Percentiles rank a stretch among this genome's conserved stretches.
phyloP scores from a whole-genome alignment of 768 basidiomycete genomes.

The Tubosaeta brunneosetosa region DNA sequence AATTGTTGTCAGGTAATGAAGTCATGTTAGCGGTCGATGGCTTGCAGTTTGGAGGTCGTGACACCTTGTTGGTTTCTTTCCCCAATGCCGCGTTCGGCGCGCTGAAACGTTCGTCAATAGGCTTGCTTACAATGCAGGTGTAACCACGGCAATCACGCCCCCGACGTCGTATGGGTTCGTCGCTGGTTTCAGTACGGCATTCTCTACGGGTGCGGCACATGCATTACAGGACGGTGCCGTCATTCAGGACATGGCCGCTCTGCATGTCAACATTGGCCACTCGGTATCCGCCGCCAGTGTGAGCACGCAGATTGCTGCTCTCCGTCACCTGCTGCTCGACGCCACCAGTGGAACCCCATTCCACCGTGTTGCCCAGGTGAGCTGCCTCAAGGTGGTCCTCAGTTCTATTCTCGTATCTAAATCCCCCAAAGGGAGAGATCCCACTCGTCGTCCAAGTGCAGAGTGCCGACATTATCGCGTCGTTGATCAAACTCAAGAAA shows the following conservation, averaged over 20 bases:
- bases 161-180: conserved; percentile 51
- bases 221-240: conserved; percentile 55
- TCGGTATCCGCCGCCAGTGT: conserved; percentile 45
- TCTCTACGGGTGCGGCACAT: conserved; percentile 52
- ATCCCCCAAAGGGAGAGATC: conserved; percentile 48
- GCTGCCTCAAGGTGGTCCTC: not conserved
- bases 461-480: conserved; percentile 80
- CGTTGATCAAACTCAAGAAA: conserved; percentile 63
- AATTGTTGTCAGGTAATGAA: conserved; percentile 32
- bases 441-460: conserved; percentile 72
- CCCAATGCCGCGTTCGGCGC: not conserved
- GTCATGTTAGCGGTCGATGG: conserved; percentile 69
- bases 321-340: conserved; percentile 60
- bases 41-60: conserved; percentile 58
- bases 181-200: conserved; percentile 53
- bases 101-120: conserved; percentile 34
- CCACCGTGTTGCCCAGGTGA: conserved; percentile 43
- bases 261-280: conserved; percentile 59
- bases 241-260: conserved; percentile 52
- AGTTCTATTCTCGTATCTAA: not conserved
- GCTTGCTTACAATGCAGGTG: conserved; percentile 61
- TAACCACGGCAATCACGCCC: conserved; percentile 55
- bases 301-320: conserved; percentile 75
- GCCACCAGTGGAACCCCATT: conserved; percentile 27
- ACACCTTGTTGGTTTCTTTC: conserved; percentile 42